Percentiles rank a stretch among this genome's conserved stretches.
phyloP scores from a whole-genome alignment of 371 early-diverging fungal genomes.

The Mucor racemosus region DNA sequence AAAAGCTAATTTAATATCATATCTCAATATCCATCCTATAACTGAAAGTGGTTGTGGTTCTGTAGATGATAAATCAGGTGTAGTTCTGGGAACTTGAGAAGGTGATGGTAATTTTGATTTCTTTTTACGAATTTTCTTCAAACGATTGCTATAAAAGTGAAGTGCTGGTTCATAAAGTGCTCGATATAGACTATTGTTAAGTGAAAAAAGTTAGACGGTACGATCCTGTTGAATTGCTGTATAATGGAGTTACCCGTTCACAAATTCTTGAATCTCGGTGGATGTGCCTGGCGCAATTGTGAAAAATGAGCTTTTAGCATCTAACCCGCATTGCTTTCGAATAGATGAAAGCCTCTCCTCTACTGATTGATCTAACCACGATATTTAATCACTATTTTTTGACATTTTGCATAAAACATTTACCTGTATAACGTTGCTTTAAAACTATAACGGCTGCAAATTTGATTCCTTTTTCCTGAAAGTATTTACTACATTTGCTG shows the following conservation, averaged over 20 bases:
- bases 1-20: constrained; percentile 79
- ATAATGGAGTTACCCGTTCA: constrained; percentile 56
- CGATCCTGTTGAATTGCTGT: too few species aligned
- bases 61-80: constrained; percentile 32
- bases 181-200: constrained; percentile 58
- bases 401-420: not conserved
- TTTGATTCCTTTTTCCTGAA: constrained; percentile 71
- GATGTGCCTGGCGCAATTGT: constrained; percentile 57
- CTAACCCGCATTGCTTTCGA: constrained; percentile 69
- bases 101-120: constrained; percentile 65
- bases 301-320: constrained; percentile 67
- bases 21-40: constrained; percentile 82
- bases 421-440: constrained; percentile 60
- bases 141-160: constrained; percentile 75
- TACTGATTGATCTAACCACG: constrained; percentile 51
- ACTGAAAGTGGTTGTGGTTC: constrained; percentile 54
- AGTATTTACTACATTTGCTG: constrained; percentile 55
- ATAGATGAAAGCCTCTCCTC: constrained; percentile 70
- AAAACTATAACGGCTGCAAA: constrained; percentile 75
- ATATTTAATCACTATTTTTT: not conserved
- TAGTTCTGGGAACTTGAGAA: constrained; percentile 35
- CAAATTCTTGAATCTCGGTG: constrained; percentile 67
- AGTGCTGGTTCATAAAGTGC: constrained; percentile 70
- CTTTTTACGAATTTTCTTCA: constrained; percentile 76
- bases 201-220: too few species aligned